These are phyloP conservation scores for Cercophora scortea DNA, from an alignment of 495 filamentous ascomycete species.

Conservation along the genomic window DNA sequence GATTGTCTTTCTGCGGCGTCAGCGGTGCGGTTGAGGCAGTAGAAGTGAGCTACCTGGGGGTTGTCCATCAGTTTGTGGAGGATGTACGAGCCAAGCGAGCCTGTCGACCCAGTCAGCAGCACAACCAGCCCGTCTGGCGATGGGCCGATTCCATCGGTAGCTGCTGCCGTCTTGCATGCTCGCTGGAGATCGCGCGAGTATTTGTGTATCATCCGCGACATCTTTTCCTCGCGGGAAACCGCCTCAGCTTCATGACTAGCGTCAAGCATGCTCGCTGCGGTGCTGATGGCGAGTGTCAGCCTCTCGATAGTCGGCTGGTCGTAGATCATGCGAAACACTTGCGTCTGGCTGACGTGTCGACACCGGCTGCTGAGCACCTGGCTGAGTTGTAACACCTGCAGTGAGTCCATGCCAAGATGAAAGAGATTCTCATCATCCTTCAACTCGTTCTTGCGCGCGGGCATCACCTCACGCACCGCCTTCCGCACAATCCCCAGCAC, in stretches of 20 bases:
- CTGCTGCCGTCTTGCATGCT: neutral
- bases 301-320: neutral
- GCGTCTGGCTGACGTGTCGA: neutral
- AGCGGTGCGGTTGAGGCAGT: conserved; percentile 38
- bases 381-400: conserved; percentile 17
- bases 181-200: neutral
- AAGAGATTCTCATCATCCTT: conserved; percentile 19
- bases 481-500: neutral
- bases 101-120: conserved; percentile 43
- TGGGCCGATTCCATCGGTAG: neutral
- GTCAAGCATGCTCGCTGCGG: too few relatives aligned
- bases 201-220: neutral
- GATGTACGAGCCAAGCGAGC: conserved; percentile 41
- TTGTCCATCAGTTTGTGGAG: conserved; percentile 24
- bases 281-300: neutral
- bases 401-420: conserved; percentile 37
- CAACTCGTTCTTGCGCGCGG: neutral
- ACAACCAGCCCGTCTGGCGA: conserved; percentile 8
- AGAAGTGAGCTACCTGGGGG: conserved; percentile 24
- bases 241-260: neutral
- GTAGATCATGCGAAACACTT: conserved; percentile 4
- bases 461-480: neutral
- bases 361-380: neutral
- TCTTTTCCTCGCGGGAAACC: neutral
- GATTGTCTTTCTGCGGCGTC: conserved; percentile 38